Evolutionary conservation across 306 rosid genomes (phyloP), one percentile per base, ranked within the genome.

Genomic region (Pyrus bretschneideri): DNA sequence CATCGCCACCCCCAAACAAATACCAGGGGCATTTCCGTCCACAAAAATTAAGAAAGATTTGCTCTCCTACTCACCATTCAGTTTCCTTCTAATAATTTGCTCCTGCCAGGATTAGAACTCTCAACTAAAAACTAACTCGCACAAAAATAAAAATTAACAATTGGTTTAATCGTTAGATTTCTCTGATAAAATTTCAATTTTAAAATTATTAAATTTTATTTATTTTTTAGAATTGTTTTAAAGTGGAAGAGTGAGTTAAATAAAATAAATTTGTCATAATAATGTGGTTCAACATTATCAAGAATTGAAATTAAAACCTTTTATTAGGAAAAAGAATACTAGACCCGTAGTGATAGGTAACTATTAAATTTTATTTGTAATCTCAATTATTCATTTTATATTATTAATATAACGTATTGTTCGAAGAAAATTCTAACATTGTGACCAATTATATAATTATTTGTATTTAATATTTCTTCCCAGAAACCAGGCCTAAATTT

Each of bases 311-410:
- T 4, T 33, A 33, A 33, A 1, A 33, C 35, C 4, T 33, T 1
- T 33, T 0, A 5, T 3, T 31, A 5, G 0, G 2, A 6, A 1
- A 6, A 1, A 3, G 2, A 33, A 33, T 33, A 33, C 38, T 33
- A 33, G 0, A 1, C 0, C 0, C 2, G 7, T 33, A 33, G 7
- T 33, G 0, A 1, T 33, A 6, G 2, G 8, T 33, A 1, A 33
- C 0, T 5, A 33, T 38, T 38, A 38, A 38, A 38, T 38, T 38
- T 38, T 38, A 38, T 38, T 38, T 38, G 8, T 7, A 38, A 38
- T 38, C 2, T 38, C 42, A 38, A 38, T 38, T 38, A 38, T 38
- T 38, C 9, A 38, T 38, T 38, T 38, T 6, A 35, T 38, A 7
- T 38, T 38, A 38, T 38, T 38, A 38, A 35, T 35, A 35, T 6